Evolutionary conservation across 176 grass and related monocot species (phyloP).

Genomic region (Zizania latifolia): DNA sequence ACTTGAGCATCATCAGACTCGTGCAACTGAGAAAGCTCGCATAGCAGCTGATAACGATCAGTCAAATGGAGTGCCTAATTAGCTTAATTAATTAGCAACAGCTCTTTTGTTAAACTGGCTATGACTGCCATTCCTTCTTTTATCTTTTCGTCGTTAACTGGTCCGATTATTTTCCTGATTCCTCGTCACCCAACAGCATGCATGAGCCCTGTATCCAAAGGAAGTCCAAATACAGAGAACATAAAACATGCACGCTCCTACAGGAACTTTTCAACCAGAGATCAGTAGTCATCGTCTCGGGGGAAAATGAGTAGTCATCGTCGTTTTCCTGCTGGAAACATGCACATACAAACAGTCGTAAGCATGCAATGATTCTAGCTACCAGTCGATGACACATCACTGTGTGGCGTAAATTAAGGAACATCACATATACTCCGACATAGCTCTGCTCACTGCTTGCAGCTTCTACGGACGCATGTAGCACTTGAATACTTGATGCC

Average conservation of each 20-base stretch:
- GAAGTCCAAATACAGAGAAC: neutral
- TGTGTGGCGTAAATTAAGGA: neutral
- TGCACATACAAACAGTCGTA: neutral
- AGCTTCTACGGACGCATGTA: too few relatives aligned
- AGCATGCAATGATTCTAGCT: neutral
- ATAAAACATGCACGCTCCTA: neutral
- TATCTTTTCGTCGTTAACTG: conserved; percentile 19
- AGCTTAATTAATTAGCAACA: neutral
- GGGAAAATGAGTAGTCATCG: neutral
- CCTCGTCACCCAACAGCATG: conserved; percentile 31
- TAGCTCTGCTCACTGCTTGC: neutral
- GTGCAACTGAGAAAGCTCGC: neutral
- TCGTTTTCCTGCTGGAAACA: conserved; percentile 16
- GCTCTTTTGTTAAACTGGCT: neutral
- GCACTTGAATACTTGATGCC: too few relatives aligned
- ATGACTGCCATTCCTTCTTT: conserved; percentile 11
- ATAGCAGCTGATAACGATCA: neutral
- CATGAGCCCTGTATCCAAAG: neutral
- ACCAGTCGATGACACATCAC: neutral
- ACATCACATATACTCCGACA: neutral
- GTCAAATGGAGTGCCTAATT: neutral
- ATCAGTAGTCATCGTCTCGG: neutral
- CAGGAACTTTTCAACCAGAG: neutral
- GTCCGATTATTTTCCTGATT: conserved; percentile 33
- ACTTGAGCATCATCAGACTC: neutral